Evolutionary conservation across 1,284 basidiomycete species (phyloP).

Genomic region (Trametes hirsuta): DNA sequence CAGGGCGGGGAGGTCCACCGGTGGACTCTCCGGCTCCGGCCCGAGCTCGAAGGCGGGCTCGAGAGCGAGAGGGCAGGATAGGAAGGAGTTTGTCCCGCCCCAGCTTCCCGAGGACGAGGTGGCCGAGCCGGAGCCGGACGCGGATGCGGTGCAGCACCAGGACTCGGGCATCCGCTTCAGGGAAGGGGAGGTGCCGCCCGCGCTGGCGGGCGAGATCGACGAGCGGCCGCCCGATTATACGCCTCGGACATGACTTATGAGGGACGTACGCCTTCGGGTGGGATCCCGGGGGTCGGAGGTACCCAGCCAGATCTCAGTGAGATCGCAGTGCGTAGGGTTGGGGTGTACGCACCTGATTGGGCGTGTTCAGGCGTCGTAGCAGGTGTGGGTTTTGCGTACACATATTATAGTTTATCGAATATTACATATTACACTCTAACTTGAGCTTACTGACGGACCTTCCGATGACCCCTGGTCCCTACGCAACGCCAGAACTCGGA

Average conservation of each 20-base stretch:
- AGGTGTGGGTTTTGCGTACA: neutral
- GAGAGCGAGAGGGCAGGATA: neutral
- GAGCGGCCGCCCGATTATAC: slow-evolving; percentile 6
- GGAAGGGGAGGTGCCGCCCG: slow-evolving; percentile 12
- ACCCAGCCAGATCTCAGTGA: neutral
- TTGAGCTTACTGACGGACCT: too few relatives aligned
- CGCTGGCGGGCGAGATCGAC: neutral
- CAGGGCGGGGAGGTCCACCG: neutral
- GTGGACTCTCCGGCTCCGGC: neutral
- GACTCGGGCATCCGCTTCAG: slow-evolving; percentile 25
- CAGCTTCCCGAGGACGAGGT: neutral
- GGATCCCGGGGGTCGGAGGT: neutral
- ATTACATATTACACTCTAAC: neutral
- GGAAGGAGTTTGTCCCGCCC: slow-evolving; percentile 9
- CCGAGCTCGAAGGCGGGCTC: neutral
- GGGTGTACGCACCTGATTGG: neutral
- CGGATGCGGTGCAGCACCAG: slow-evolving; percentile 18
- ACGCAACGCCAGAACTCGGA: too few relatives aligned
- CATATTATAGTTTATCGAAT: neutral
- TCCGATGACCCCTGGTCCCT: too few relatives aligned
- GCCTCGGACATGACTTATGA: neutral
- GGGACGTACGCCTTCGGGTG: neutral
- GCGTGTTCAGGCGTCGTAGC: neutral
- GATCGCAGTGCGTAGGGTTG: neutral
- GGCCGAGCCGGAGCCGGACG: neutral